Evolutionary conservation across 345 rosid species (phyloP).

Genomic region (rapeseed (Brassica napus)): DNA sequence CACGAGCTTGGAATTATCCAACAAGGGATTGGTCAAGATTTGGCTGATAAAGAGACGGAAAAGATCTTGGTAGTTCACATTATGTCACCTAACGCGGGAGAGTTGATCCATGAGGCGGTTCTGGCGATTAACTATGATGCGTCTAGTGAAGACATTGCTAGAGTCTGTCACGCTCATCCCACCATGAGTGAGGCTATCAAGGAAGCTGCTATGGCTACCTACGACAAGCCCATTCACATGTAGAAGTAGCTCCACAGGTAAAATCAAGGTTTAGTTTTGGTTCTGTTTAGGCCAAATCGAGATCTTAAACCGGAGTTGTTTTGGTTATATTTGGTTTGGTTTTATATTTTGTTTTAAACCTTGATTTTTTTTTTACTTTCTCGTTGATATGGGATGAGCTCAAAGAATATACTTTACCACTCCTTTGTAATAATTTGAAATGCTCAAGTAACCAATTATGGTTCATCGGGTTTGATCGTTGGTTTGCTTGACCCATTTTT

Average conservation of each 20-base stretch:
- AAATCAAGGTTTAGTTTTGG: not conserved
- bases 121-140: conserved; percentile 88
- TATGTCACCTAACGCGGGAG: conserved; percentile 94
- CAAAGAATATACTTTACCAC: conserved; percentile 29
- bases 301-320: conserved; percentile 9
- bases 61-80: conserved; percentile 96
- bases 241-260: conserved; percentile 38
- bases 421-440: conserved; percentile 25
- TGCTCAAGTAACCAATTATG: conserved; percentile 8
- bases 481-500: conserved; percentile 7
- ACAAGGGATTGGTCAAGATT: conserved; percentile 54
- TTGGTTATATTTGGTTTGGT: not conserved
- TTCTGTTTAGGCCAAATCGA: not conserved
- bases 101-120: conserved; percentile 94
- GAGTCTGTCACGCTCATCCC: conserved; percentile 98
- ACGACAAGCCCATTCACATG: conserved; percentile 98
- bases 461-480: conserved; percentile 11
- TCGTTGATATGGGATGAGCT: conserved; percentile 29
- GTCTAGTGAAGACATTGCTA: conserved; percentile 90
- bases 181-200: conserved; percentile 99
- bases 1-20: too few relatives aligned
- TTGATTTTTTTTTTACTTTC: not conserved
- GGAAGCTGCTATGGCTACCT: conserved; percentile 99
- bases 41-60: conserved; percentile 96
- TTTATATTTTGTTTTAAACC: conserved; percentile 6